phyloP scores from a whole-genome alignment of 169 alveolate species.

The Toxoplasma gondii region DNA sequence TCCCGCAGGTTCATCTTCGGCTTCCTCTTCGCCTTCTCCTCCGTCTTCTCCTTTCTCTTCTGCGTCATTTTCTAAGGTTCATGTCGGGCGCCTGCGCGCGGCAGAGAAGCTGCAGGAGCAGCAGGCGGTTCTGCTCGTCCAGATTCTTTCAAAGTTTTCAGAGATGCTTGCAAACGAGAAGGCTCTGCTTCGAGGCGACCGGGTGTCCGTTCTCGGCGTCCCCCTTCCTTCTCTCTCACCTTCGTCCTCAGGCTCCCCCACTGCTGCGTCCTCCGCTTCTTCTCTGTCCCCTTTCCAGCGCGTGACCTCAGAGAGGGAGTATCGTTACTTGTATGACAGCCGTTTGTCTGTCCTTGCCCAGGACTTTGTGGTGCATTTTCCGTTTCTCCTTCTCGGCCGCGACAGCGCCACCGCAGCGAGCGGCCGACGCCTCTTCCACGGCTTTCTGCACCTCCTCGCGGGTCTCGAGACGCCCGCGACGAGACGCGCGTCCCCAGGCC shows the following conservation, averaged over 20 bases:
- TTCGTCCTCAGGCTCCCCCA: background rate
- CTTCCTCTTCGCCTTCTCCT: background rate
- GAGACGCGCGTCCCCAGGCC: background rate
- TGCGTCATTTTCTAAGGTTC: background rate
- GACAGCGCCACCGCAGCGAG: background rate
- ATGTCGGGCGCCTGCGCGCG: background rate
- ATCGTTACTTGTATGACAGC: background rate
- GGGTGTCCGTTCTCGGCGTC: background rate
- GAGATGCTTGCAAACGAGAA: slow-evolving; percentile 11
- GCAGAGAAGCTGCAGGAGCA: background rate
- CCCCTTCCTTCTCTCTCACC: background rate
- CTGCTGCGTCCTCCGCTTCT: background rate
- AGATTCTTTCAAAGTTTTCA: background rate
- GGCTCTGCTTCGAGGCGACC: slow-evolving; percentile 20
- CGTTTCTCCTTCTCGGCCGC: background rate
- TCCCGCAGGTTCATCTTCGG: background rate
- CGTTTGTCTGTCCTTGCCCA: background rate
- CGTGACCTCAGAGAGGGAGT: background rate
- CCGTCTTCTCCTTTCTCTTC: background rate
- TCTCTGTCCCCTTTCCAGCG: too few species aligned
- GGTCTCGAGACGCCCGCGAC: background rate
- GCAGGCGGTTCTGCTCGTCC: background rate
- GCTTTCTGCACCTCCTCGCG: background rate
- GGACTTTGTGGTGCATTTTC: background rate
- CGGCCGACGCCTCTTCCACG: background rate